Evolutionary conservation across 2,329 filamentous ascomycete species (phyloP).

Genomic region (Malbranchea zuffiana): DNA sequence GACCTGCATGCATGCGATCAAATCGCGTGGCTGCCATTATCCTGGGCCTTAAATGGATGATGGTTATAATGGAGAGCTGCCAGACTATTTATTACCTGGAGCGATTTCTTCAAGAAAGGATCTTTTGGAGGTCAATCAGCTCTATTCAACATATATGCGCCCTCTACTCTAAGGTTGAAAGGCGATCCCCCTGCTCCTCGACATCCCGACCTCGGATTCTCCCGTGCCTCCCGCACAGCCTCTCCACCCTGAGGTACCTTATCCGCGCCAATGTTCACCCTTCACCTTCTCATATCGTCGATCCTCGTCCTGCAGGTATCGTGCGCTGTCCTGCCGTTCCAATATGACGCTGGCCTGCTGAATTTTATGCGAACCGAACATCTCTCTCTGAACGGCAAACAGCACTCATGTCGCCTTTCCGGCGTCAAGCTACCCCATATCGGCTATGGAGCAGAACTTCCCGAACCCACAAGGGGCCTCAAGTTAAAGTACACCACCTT

Average conservation of each 20-base stretch:
- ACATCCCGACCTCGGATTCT: not conserved
- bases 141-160: not conserved
- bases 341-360: too few species aligned
- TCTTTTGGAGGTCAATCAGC: too few species aligned
- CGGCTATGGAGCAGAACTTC: constrained; percentile 19
- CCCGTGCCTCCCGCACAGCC: not conserved
- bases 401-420: constrained; percentile 6
- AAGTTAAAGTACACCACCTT: constrained; percentile 36
- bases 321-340: too few species aligned
- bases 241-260: not conserved
- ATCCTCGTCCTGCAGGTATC: constrained; percentile 6
- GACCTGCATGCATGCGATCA: too few species aligned
- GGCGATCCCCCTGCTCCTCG: not conserved
- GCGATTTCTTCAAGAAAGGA: too few species aligned
- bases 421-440: constrained; percentile 12
- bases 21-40: too few species aligned
- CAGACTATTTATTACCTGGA: too few species aligned
- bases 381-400: too few species aligned
- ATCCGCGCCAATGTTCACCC: too few species aligned
- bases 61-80: too few species aligned
- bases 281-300: constrained; percentile 3
- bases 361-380: too few species aligned
- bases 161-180: not conserved
- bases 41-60: too few species aligned
- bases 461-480: constrained; percentile 21